phyloP scores from a whole-genome alignment of 768 basidiomycete genomes.

The Pleurotus salmoneostramineus region DNA sequence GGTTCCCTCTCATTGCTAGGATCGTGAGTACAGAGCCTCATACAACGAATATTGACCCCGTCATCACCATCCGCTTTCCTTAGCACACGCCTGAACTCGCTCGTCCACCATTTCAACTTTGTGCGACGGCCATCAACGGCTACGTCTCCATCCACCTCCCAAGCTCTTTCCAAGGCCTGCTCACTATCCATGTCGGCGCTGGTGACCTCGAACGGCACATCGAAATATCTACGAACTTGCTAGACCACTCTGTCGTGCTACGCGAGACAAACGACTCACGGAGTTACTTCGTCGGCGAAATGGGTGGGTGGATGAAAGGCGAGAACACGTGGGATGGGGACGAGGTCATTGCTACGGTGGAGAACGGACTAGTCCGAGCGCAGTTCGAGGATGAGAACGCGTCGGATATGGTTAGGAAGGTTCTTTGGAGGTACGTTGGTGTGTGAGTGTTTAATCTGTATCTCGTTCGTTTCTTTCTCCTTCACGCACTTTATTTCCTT shows the following conservation, averaged over 20 bases:
- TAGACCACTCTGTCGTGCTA: conserved; percentile 22
- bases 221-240: conserved; percentile 25
- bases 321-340: conserved; percentile 33
- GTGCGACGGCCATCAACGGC: conserved; percentile 24
- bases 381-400: conserved; percentile 30
- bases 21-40: conserved; percentile 24
- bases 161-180: conserved; percentile 36
- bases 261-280: conserved; percentile 24
- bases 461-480: too few species aligned
- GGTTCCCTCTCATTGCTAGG: conserved; percentile 31
- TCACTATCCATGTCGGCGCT: conserved; percentile 29
- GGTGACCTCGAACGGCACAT: conserved; percentile 22
- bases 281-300: conserved; percentile 34
- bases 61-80: not conserved
- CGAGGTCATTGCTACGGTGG: conserved; percentile 29
- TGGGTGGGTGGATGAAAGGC: conserved; percentile 18
- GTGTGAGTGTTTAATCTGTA: not conserved
- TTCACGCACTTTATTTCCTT: too few species aligned
- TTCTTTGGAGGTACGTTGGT: conserved; percentile 1
- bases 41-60: not conserved
- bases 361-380: conserved; percentile 33
- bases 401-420: not conserved
- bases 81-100: conserved; percentile 32
- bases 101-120: conserved; percentile 30
- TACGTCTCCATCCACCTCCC: conserved; percentile 35